phyloP scores from a whole-genome alignment of 352 stramenopile species.

The Phytopythium kandeliae region DNA sequence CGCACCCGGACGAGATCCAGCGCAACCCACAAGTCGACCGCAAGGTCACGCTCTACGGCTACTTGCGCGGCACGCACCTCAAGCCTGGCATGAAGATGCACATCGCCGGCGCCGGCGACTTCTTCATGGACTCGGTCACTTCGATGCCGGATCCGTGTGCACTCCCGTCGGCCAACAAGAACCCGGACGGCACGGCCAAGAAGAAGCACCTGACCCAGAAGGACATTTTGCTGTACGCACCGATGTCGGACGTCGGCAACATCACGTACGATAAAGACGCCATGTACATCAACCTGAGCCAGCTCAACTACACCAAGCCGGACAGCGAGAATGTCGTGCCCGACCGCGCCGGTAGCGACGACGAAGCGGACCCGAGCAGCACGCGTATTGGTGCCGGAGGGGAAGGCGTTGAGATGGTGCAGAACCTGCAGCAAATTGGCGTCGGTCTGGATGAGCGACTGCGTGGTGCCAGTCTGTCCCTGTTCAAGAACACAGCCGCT shows the following conservation, averaged over 20 bases:
- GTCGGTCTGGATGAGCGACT: constrained; percentile 94
- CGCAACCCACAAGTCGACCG: constrained; percentile 91
- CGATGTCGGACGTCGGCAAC: constrained; percentile 94
- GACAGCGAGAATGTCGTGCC: constrained; percentile 70
- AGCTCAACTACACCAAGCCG: constrained; percentile 94
- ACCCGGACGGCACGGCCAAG: constrained; percentile 43
- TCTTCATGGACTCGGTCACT: constrained; percentile 93
- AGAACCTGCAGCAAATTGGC: constrained; percentile 90
- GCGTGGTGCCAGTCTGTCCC: constrained; percentile 88
- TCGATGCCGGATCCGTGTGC: constrained; percentile 96
- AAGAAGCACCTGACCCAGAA: constrained; percentile 92
- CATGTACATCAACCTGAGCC: constrained; percentile 98
- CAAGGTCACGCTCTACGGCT: constrained; percentile 97
- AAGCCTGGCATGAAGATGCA: constrained; percentile 97
- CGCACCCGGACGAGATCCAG: constrained; percentile 91
- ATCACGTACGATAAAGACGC: constrained; percentile 99
- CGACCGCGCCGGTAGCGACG: constrained; percentile 41
- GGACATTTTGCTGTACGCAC: constrained; percentile 88
- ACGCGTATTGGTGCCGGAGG: constrained; percentile 35
- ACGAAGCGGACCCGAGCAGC: constrained; percentile 31
- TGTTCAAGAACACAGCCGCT: constrained; percentile 94
- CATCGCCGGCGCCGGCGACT: constrained; percentile 98
- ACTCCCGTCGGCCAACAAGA: constrained; percentile 67
- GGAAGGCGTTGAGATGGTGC: constrained; percentile 92
- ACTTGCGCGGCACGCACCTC: constrained; percentile 97